Evolutionary conservation across 2,329 filamentous ascomycete species (phyloP).

Genomic region (Epichloe coenophiala): DNA sequence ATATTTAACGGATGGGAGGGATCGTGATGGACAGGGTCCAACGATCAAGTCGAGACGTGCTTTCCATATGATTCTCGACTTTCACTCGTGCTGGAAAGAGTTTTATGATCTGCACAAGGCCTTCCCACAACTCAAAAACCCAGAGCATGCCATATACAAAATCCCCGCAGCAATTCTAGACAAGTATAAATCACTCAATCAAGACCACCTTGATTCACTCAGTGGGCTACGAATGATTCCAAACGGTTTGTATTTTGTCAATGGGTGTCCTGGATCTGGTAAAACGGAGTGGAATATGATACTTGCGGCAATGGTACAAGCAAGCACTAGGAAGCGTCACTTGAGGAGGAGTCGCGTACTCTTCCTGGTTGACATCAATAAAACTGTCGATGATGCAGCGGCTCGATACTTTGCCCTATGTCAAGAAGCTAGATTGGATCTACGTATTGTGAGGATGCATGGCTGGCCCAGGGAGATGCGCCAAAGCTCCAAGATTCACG

Average conservation of each 20-base stretch:
- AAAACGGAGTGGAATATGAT: slow-evolving; percentile 35
- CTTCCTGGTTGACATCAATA: slow-evolving; percentile 34
- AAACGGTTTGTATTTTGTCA: slow-evolving; percentile 29
- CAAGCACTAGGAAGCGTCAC: slow-evolving; percentile 12
- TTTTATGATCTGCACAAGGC: slow-evolving; percentile 12
- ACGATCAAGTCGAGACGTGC: slow-evolving; percentile 12
- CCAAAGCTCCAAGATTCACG: slow-evolving; percentile 17
- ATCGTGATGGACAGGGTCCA: slow-evolving; percentile 8
- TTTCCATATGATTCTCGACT: slow-evolving; percentile 21
- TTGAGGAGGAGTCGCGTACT: slow-evolving; percentile 21
- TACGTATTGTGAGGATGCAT: slow-evolving; percentile 26
- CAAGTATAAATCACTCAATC: slow-evolving; percentile 21
- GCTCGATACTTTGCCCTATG: slow-evolving; percentile 26
- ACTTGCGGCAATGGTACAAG: slow-evolving; percentile 24
- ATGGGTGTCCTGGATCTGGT: slow-evolving; percentile 33
- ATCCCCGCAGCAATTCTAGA: slow-evolving; percentile 15
- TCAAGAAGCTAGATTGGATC: slow-evolving; percentile 19
- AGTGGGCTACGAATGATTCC: slow-evolving; percentile 22
- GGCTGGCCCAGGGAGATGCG: slow-evolving; percentile 26
- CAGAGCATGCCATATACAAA: slow-evolving; percentile 6
- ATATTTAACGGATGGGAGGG: slow-evolving; percentile 12
- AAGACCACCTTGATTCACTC: slow-evolving; percentile 25
- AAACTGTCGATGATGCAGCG: slow-evolving; percentile 31
- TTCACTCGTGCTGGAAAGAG: slow-evolving; percentile 11
- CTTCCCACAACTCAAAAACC: slow-evolving; percentile 23